A percentile compares a stretch with the other conserved stretches of the same genome.
These are phyloP conservation scores for Dichomitus squalens DNA, from an alignment of 1,284 basidiomycete genomes.

Conservation along the genomic window DNA sequence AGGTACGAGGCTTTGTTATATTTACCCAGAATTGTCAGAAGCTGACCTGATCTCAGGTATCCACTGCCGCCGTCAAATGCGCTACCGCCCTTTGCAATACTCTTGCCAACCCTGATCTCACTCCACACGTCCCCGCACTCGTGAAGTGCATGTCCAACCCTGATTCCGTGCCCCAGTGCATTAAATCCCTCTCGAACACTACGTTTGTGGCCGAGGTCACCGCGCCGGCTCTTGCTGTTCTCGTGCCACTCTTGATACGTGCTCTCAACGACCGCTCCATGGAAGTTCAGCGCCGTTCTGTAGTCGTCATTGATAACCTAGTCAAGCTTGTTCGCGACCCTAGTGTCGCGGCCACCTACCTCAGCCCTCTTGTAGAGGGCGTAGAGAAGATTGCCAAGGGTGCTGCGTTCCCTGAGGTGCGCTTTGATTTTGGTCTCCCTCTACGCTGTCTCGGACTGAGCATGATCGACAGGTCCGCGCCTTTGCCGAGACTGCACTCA, in stretches of 20 bases:
- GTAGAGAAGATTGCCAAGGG: constrained; percentile 90
- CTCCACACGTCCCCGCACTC: constrained; percentile 87
- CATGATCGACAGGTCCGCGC: constrained; percentile 69
- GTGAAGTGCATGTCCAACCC: constrained; percentile 97
- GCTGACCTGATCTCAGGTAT: constrained; percentile 58
- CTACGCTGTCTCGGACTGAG: constrained; percentile 15
- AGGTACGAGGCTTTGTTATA: constrained; percentile 53
- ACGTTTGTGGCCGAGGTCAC: constrained; percentile 99
- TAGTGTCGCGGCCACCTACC: constrained; percentile 87
- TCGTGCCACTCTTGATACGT: constrained; percentile 91
- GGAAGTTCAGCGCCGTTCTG: constrained; percentile 88
- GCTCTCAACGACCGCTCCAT: constrained; percentile 96
- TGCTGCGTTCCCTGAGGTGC: constrained; percentile 94
- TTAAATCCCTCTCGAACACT: constrained; percentile 93
- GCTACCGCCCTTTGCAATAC: constrained; percentile 93
- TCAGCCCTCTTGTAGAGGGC: constrained; percentile 88
- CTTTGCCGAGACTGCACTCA: constrained; percentile 81
- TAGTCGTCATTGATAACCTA: constrained; percentile 95
- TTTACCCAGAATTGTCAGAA: not conserved
- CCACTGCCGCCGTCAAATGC: constrained; percentile 87
- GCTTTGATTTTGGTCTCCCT: constrained; percentile 26
- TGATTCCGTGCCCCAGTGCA: constrained; percentile 85
- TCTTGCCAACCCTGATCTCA: constrained; percentile 93
- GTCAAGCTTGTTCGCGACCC: constrained; percentile 97
- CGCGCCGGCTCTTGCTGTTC: constrained; percentile 92